These are phyloP conservation scores for Botryococcus braunii DNA, from an alignment of 163 green algal genomes.

Conservation along the genomic window DNA sequence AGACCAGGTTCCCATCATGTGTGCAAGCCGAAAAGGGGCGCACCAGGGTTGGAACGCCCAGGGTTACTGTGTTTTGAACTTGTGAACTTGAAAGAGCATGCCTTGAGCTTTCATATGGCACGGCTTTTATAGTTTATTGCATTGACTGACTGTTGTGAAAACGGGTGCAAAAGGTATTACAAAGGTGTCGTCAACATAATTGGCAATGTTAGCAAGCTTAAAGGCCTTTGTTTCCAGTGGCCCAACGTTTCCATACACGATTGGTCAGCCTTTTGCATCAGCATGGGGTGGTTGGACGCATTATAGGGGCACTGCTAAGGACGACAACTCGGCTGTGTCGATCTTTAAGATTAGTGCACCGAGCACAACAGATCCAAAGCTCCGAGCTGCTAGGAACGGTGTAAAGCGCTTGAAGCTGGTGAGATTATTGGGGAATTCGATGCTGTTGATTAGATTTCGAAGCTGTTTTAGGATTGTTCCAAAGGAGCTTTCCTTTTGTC, in stretches of 20 bases:
- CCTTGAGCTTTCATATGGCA: not conserved
- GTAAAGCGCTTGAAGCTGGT: conserved; percentile 79
- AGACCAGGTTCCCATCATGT: too few relatives aligned
- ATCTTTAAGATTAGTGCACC: conserved; percentile 64
- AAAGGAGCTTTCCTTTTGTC: not conserved
- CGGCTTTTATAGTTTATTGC: not conserved
- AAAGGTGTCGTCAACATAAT: not conserved
- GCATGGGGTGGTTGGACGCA: conserved; percentile 77
- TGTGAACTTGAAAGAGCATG: not conserved
- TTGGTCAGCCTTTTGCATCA: conserved; percentile 44
- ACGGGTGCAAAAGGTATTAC: conserved; percentile 8
- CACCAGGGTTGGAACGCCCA: not conserved
- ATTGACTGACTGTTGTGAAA: not conserved
- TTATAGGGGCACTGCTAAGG: conserved; percentile 49
- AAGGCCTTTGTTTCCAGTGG: conserved; percentile 43
- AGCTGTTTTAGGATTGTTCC: not conserved
- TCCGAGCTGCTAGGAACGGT: conserved; percentile 70
- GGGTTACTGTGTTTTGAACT: not conserved
- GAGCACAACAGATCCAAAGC: conserved; percentile 42
- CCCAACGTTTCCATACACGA: conserved; percentile 48
- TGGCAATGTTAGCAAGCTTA: conserved; percentile 38
- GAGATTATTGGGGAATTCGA: conserved; percentile 1
- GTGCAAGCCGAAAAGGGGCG: too few relatives aligned
- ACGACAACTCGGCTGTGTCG: conserved; percentile 64
- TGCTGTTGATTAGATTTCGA: not conserved